These are phyloP conservation scores for Cystoderma amianthinum DNA, from an alignment of 768 basidiomycete species.

Conservation along the genomic window DNA sequence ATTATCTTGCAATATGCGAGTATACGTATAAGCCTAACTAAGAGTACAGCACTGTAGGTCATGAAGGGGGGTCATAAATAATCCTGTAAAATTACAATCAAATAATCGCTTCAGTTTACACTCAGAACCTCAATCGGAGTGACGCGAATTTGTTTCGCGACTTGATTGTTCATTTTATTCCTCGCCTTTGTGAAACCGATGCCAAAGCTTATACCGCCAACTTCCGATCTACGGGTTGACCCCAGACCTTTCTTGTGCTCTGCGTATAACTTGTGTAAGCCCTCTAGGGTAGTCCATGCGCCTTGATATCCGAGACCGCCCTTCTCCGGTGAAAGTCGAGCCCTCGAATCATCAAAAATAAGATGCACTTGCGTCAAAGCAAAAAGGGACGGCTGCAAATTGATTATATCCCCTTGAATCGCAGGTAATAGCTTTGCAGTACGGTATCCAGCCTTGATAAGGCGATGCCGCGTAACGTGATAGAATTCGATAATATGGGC, in stretches of 20 bases:
- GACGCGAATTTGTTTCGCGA: too few species aligned
- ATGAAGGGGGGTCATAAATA: too few species aligned
- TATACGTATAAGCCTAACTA: too few species aligned
- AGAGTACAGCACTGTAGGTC: too few species aligned
- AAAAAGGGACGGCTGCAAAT: conserved; percentile 56
- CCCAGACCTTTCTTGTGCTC: conserved; percentile 35
- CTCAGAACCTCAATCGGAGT: too few species aligned
- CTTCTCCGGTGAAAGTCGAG: conserved; percentile 42
- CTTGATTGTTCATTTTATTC: too few species aligned
- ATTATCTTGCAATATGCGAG: too few species aligned
- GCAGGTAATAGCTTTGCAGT: conserved; percentile 34
- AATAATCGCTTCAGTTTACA: too few species aligned
- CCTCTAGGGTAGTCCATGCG: conserved; percentile 51
- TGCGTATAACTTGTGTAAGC: conserved; percentile 46
- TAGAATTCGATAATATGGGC: conserved; percentile 52
- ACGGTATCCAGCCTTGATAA: conserved; percentile 17
- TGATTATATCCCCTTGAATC: conserved; percentile 40
- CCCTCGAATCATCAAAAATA: conserved; percentile 62
- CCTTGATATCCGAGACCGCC: conserved; percentile 63
- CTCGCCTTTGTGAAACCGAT: too few species aligned
- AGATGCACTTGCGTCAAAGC: conserved; percentile 45
- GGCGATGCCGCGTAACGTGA: conserved; percentile 39
- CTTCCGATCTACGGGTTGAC: conserved; percentile 27
- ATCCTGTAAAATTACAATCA: too few species aligned
- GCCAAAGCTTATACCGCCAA: conserved; percentile 40